These are phyloP conservation scores for Geoglossum glabrum DNA, from an alignment of 495 filamentous ascomycete genomes.

Conservation along the genomic window DNA sequence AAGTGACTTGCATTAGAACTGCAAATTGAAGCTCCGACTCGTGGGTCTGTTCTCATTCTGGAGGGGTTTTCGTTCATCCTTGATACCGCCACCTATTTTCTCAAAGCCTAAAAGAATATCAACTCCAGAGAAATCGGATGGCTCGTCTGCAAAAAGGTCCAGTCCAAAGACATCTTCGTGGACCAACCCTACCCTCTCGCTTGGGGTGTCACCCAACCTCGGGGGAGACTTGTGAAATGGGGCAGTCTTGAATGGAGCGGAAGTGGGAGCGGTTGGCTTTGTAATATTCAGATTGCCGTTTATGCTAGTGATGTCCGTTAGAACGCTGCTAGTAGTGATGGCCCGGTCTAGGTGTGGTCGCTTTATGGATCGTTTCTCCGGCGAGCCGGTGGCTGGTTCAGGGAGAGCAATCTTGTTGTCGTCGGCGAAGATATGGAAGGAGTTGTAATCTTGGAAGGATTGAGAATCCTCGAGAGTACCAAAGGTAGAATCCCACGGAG, in stretches of 20 bases:
- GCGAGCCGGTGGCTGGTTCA: slow-evolving; percentile 44
- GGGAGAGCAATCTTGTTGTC: slow-evolving; percentile 25
- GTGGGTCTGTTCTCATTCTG: background rate
- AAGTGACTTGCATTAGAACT: background rate
- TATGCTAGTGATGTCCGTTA: slow-evolving; percentile 28
- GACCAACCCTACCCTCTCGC: background rate
- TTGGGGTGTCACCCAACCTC: background rate
- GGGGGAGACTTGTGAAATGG: background rate
- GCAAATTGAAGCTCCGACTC: background rate
- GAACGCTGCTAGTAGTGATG: slow-evolving; percentile 32
- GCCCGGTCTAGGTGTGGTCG: slow-evolving; percentile 38
- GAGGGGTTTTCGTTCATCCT: slow-evolving; percentile 11
- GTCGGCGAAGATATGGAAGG: slow-evolving; percentile 61
- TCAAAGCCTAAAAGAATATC: slow-evolving; percentile 81
- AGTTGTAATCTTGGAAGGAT: slow-evolving; percentile 26
- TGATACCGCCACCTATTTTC: slow-evolving; percentile 48
- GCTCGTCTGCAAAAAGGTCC: slow-evolving; percentile 35
- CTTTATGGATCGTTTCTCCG: slow-evolving; percentile 51
- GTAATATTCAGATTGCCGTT: slow-evolving; percentile 4
- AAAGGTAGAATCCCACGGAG: slow-evolving; percentile 39
- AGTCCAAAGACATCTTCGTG: slow-evolving; percentile 31
- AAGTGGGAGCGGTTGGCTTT: background rate
- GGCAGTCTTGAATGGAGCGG: background rate
- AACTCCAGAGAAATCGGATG: slow-evolving; percentile 43
- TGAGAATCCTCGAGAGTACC: slow-evolving; percentile 20